A percentile compares a stretch with the other conserved stretches of the same genome.
phyloP scores from a whole-genome alignment of 2,329 filamentous ascomycete species.

The Fusarium haematococcum region DNA sequence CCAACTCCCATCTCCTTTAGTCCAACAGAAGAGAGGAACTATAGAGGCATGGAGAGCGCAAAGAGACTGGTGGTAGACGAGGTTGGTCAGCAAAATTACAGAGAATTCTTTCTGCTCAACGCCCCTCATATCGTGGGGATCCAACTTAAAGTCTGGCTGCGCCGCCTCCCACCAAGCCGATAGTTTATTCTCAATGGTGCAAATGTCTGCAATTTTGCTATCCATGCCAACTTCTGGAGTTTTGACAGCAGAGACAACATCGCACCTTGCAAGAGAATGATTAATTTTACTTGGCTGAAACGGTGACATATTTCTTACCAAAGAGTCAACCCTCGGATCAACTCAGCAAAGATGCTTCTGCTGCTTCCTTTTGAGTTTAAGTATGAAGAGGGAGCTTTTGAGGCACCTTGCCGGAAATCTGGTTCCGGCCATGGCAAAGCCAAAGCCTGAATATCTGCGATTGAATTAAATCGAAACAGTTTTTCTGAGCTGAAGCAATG shows the following conservation, averaged over 20 bases:
- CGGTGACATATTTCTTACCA: not conserved
- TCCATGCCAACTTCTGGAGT: not conserved
- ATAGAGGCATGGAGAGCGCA: slow-evolving; percentile 38
- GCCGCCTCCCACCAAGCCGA: slow-evolving; percentile 16
- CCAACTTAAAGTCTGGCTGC: slow-evolving; percentile 1
- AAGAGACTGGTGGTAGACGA: slow-evolving; percentile 34
- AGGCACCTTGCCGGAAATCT: slow-evolving; percentile 1
- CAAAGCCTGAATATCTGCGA: slow-evolving; percentile 2
- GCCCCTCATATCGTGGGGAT: not conserved
- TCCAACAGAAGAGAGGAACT: slow-evolving; percentile 38
- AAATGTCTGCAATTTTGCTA: not conserved
- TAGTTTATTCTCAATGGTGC: slow-evolving; percentile 11
- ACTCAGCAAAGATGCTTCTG: slow-evolving; percentile 6
- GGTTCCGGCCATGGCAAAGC: slow-evolving; percentile 15
- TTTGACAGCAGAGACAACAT: slow-evolving; percentile 10
- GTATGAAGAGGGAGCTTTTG: not conserved
- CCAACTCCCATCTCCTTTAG: slow-evolving; percentile 9
- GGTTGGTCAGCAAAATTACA: slow-evolving; percentile 7
- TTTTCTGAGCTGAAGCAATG: slow-evolving; percentile 25
- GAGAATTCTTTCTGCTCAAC: not conserved
- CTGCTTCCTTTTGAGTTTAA: not conserved
- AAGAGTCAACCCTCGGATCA: slow-evolving; percentile 17
- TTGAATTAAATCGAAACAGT: slow-evolving; percentile 4
- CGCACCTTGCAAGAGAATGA: not conserved
- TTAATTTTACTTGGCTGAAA: not conserved